These are phyloP conservation scores for Phaseolus coccineus DNA, from an alignment of 331 rosid genomes.

Conservation along the genomic window DNA sequence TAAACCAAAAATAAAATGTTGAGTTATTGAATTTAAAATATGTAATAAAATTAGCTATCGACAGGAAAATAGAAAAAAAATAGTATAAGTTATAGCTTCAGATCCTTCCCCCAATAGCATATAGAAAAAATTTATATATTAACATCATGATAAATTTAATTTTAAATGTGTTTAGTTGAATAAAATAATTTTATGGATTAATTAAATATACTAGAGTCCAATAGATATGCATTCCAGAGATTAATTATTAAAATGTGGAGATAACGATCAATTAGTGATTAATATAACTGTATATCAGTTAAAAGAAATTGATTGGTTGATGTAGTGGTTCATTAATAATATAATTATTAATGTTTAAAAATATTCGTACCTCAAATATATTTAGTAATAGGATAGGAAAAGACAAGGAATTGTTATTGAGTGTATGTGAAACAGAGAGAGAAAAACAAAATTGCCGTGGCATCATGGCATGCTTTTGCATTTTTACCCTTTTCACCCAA, in stretches of 20 bases:
- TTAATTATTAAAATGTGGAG: no score
- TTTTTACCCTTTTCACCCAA: neutral
- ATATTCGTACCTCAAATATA: no score
- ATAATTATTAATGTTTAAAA: no score
- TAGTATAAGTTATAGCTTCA: neutral
- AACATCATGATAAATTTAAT: neutral
- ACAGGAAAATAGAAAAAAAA: neutral
- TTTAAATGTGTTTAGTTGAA: neutral
- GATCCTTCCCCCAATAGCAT: neutral
- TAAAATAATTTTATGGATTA: neutral
- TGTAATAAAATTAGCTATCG: neutral
- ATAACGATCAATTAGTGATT: no score
- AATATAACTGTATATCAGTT: no score
- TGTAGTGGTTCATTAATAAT: no score
- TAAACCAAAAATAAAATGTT: neutral
- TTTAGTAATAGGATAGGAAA: neutral
- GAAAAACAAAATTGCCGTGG: neutral
- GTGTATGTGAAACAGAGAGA: neutral
- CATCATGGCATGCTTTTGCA: no score
- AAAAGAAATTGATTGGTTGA: no score
- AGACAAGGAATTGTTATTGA: neutral
- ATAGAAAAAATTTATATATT: neutral
- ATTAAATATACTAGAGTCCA: neutral
- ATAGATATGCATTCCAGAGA: no score
- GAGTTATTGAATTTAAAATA: neutral